Percentiles rank a stretch among this genome's conserved stretches.
These are phyloP conservation scores for Cercospora citrullina DNA, from an alignment of 2,329 filamentous ascomycete genomes.

Conservation along the genomic window DNA sequence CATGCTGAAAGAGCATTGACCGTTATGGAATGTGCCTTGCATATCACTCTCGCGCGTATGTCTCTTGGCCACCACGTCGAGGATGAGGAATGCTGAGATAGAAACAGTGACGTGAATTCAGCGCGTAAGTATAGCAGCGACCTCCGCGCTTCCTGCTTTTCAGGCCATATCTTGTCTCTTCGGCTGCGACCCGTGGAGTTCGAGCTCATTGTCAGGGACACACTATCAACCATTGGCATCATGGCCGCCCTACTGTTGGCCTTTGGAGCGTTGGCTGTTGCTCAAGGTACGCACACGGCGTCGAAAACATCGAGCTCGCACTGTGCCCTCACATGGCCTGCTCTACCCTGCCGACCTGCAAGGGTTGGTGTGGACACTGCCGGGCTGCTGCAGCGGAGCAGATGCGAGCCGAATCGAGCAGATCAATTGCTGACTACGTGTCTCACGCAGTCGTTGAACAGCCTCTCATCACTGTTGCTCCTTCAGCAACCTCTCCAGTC, in stretches of 20 bases:
- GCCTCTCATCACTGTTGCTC: conserved; percentile 1
- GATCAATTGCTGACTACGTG: not conserved
- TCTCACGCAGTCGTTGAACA: not conserved
- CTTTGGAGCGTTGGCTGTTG: not conserved
- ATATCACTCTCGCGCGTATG: not conserved
- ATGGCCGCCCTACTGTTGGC: not conserved
- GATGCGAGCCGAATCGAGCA: not conserved
- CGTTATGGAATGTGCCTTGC: conserved; percentile 11
- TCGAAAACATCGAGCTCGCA: not conserved
- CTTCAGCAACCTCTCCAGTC: not conserved
- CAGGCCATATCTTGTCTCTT: not conserved
- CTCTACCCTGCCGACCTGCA: not conserved
- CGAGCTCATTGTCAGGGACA: not conserved
- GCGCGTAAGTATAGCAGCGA: not conserved
- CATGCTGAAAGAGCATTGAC: not conserved
- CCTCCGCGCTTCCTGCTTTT: not conserved
- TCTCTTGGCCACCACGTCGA: not conserved
- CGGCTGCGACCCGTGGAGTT: not conserved
- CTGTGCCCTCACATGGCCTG: not conserved
- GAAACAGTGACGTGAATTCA: conserved; percentile 7
- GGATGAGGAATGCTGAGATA: conserved; percentile 5
- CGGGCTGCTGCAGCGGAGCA: not conserved
- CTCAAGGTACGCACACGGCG: not conserved
- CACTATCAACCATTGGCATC: not conserved
- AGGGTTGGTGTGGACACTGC: not conserved